Evolutionary conservation across 106 monocot genomes (phyloP).

Genomic region (Dendrobium officinale): DNA sequence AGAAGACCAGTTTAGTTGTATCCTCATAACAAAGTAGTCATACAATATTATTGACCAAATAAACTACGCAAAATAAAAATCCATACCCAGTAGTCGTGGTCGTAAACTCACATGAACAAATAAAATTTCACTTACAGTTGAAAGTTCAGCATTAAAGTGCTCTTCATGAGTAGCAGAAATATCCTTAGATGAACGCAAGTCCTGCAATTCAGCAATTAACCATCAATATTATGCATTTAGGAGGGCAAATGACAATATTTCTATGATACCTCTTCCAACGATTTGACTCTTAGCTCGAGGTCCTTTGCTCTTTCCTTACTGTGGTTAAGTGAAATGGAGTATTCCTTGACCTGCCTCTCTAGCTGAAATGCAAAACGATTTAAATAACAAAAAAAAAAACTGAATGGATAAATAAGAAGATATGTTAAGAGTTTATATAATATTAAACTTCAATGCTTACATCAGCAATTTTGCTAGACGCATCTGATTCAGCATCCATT

Average conservation of each 20-base stretch:
- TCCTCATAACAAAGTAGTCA: not conserved
- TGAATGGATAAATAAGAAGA: not conserved
- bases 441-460: constrained; percentile 26
- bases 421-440: not conserved
- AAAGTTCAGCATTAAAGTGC: constrained; percentile 51
- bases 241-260: not conserved
- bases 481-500: constrained; percentile 61
- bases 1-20: not conserved
- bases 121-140: constrained; percentile 52
- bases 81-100: not conserved
- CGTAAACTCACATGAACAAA: not conserved
- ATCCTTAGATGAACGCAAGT: constrained; percentile 56
- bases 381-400: not conserved
- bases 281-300: constrained; percentile 41
- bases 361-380: constrained; percentile 32
- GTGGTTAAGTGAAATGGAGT: constrained; percentile 43
- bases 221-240: not conserved
- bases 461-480: constrained; percentile 63
- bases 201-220: constrained; percentile 29
- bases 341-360: constrained; percentile 62
- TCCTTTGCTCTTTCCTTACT: constrained; percentile 65
- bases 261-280: constrained; percentile 56
- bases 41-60: not conserved
- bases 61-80: not conserved
- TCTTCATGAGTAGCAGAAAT: constrained; percentile 58